Conservation (phyloP, 177 flowering plant species). For the Vitis hybrid region DNA sequence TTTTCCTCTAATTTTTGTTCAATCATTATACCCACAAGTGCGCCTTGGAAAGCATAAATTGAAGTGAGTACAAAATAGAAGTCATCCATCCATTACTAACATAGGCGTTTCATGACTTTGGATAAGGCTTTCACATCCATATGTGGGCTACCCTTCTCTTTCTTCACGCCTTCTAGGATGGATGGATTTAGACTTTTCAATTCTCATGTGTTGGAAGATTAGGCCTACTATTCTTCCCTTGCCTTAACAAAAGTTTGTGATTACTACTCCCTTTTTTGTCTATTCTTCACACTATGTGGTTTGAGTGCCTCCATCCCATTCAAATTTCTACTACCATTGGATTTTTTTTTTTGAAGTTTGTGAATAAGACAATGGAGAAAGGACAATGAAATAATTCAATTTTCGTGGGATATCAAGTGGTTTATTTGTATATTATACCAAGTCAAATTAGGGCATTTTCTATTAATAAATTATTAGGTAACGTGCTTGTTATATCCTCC, state of each 20-base stretch:
- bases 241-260: slow-evolving; percentile 16
- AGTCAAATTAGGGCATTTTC: no score
- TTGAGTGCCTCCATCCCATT: no score
- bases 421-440: no score
- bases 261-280: slow-evolving; percentile 2
- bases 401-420: no score
- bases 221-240: no score
- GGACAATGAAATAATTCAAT: no score
- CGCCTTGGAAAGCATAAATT: slow-evolving; percentile 10
- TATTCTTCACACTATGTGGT: background rate
- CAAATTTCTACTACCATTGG: no score
- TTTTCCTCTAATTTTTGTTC: background rate
- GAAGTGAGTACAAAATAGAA: slow-evolving; percentile 7
- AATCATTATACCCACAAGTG: slow-evolving; percentile 13
- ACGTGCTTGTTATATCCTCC: no score
- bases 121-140: slow-evolving; percentile 17
- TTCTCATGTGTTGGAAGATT: background rate
- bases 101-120: slow-evolving; percentile 8
- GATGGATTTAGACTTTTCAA: slow-evolving; percentile 5
- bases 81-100: slow-evolving; percentile 11
- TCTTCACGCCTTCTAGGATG: slow-evolving; percentile 14
- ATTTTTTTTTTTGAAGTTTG: no score
- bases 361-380: no score
- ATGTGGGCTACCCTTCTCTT: background rate
- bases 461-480: no score